Percentiles rank a stretch among this genome's conserved stretches.
These are phyloP conservation scores for Leccinum uliginosum DNA, from an alignment of 768 basidiomycete genomes.

Conservation along the genomic window DNA sequence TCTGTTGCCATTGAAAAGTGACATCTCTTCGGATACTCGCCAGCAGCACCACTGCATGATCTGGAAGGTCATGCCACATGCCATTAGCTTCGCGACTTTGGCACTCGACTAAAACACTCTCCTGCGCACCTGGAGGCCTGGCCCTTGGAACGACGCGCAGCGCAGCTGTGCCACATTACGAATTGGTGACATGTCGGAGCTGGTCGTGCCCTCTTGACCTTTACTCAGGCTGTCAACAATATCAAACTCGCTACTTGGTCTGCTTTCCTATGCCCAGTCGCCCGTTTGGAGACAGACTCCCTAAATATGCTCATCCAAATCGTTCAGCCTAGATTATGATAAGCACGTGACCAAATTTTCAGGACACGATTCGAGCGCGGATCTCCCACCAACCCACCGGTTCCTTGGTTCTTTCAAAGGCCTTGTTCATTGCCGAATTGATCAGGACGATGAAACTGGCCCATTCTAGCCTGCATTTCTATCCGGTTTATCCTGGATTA, in stretches of 20 bases:
- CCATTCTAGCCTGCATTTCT: background rate
- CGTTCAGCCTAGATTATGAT: background rate
- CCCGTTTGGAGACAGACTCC: background rate
- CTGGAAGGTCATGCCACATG: background rate
- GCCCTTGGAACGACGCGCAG: background rate
- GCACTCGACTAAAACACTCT: background rate
- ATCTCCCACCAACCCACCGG: background rate
- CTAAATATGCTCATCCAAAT: background rate
- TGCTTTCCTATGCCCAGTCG: no score
- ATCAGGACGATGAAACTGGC: background rate
- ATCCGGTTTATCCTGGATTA: background rate
- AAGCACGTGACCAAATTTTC: background rate
- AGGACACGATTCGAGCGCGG: background rate
- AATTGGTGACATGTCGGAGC: background rate
- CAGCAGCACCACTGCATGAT: background rate
- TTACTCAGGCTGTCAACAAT: background rate
- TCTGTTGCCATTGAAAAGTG: background rate
- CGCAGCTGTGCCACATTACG: background rate
- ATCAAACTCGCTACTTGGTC: background rate
- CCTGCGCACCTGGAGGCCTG: background rate
- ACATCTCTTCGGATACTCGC: background rate
- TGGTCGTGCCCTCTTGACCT: background rate
- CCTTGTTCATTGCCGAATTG: background rate
- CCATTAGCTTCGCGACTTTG: background rate
- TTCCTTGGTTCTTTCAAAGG: background rate